Evolutionary conservation across 2,329 filamentous ascomycete genomes (phyloP).

Genomic region (Graphiopsis chlorocephala): DNA sequence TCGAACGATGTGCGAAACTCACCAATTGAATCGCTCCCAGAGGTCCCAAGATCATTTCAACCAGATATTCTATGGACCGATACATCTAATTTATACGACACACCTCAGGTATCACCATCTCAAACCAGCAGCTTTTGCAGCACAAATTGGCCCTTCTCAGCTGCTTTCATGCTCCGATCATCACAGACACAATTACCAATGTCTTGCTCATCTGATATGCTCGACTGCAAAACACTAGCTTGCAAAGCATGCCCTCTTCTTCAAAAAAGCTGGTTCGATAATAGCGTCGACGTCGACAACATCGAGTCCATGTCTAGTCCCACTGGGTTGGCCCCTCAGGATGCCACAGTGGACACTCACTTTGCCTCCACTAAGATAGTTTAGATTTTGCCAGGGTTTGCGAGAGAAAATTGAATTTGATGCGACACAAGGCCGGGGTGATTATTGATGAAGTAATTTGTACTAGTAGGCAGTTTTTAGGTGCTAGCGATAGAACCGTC

Average conservation of each 20-base stretch:
- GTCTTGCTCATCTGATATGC: neutral
- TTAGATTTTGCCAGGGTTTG: too few species aligned
- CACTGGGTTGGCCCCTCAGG: neutral
- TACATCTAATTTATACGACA: neutral
- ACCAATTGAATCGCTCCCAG: neutral
- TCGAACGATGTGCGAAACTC: too few species aligned
- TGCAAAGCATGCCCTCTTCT: constrained; percentile 20
- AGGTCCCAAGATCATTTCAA: neutral
- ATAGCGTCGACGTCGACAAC: neutral
- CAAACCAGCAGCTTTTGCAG: neutral
- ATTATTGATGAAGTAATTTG: too few species aligned
- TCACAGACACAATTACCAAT: neutral
- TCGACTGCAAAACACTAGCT: neutral
- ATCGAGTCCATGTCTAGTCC: neutral
- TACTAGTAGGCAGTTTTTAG: too few species aligned
- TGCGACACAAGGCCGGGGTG: too few species aligned
- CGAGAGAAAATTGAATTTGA: too few species aligned
- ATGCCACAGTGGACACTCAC: too few species aligned
- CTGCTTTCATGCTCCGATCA: neutral
- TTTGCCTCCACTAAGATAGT: too few species aligned
- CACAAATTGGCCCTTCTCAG: neutral
- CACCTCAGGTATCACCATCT: too few species aligned
- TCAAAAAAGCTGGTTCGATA: neutral
- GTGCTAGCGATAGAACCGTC: too few species aligned
- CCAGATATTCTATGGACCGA: neutral